Evolutionary conservation across 306 rosid genomes (phyloP), one percentile per base, ranked within the genome.

Genomic region (Casuarina cunninghamiana): DNA sequence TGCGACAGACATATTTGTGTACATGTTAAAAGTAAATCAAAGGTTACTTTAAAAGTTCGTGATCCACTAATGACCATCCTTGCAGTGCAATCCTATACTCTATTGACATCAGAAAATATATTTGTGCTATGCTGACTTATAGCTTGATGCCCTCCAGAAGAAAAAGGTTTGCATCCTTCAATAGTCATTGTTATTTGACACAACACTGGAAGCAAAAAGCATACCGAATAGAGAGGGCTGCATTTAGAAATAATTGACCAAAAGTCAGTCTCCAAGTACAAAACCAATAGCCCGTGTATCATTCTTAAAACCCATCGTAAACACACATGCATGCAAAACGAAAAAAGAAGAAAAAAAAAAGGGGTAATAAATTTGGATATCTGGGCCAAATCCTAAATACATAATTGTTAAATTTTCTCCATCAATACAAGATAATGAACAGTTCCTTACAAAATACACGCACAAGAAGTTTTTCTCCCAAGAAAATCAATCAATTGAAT

Each of bases 171-270:
- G 78, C 97, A 95, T 69, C 97, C 97, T 82, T 92, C 97, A 66
- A 78, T 77, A 57, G 86, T 21, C 97, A 92, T 89, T 48, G 97
- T 89, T 86, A 80, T 78, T 84, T 92, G 97, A 83, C 92, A 92
- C 84, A 95, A 79, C 88, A 89, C 41, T 51, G 97, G 98, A 77
- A 95, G 93, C 89, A 95, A 87, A 85, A 92, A 95, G 85, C 97
- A 89, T 69, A 88, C 76, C 2, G 92, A 82, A 73, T 82, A 78
- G 90, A 95, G 92, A 53, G 97, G 97, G 80, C 98, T 95, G 93
- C 70, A 57, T 39, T 60, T 60, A 77, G n/a, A 81, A 76, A 71
- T 16, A 77, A 35, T 79, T 68, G 65, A 72, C 78, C 75, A 76
- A 75, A 69, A 39, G 57, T 77, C 79, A 77, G 46, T 55, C 60